Evolutionary conservation across 805 yeast genomes (phyloP), one percentile per base, ranked within the genome.

Genomic region (Myxozyma kluyveri): DNA sequence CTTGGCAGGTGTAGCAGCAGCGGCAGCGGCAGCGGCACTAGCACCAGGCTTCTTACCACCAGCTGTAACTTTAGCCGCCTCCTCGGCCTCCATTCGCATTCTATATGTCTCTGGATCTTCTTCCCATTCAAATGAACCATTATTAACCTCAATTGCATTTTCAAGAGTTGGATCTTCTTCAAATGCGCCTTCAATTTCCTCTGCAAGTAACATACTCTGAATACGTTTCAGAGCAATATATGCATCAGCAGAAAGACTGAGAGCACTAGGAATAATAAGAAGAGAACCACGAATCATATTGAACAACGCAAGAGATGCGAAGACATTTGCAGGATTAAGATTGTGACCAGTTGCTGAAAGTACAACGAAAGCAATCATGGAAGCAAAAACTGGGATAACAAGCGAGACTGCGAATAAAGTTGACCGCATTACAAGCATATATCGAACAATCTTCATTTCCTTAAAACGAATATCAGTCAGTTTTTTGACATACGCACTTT

Each of bases 71-170:
- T 22, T 7, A 3, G 21, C n/a, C 38, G 48, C 39, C n/a, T 32
- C 23, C 21, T 32, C 43, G 14, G 37, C 26, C 32, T 47, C 52
- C 33, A 41, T 50, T 27, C 55, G 59, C 24, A 55, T 69, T 7
- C 58, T 52, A 47, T 80, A 85, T 21, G 57, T 59, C 23, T 56
- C 70, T 14, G 58, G 56, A 23, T 56, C 70, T 14, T 59, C 57
- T 47, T 80, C 85, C 96, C 96, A 88, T 50, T 75, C 75, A 62
- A 87, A 88, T 1, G 75, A 65, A 6, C 82, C 95, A 51, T 79
- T 55, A 0, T 63, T 60, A 9, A 85, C 70, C 19, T 66, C 66
- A 41, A 88, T 67, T 0, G 88, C 83, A 22, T 71, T 57, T 31
- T 66, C 59, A n/a, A 67, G 61, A 27, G 69, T 63, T 14, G 54